Conservation (phyloP, 1,284 basidiomycete species). For the Neotropicomus parvogracilis region DNA sequence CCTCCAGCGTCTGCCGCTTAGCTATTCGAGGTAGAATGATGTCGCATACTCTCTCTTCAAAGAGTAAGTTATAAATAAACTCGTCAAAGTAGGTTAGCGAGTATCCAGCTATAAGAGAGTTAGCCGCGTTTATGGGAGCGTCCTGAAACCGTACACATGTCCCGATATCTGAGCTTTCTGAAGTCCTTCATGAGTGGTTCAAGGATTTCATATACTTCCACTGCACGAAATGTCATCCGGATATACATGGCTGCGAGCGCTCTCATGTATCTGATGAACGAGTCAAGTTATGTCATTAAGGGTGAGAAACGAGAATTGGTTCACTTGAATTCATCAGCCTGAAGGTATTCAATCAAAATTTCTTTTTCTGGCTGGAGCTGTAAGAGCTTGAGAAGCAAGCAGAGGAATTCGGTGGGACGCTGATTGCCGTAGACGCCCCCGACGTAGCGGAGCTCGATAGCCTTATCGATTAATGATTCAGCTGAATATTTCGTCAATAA, state of each 20-base stretch:
- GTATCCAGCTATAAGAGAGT: constrained; percentile 62
- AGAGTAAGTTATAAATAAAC: constrained; percentile 83
- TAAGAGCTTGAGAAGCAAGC: constrained; percentile 87
- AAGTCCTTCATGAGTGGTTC: constrained; percentile 95
- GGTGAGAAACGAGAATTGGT: constrained; percentile 30
- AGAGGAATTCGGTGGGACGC: constrained; percentile 88
- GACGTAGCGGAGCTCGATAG: constrained; percentile 77
- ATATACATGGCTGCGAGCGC: constrained; percentile 94
- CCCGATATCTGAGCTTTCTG: constrained; percentile 80
- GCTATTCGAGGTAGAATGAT: constrained; percentile 91
- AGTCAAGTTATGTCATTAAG: constrained; percentile 2
- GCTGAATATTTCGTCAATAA: constrained; percentile 45
- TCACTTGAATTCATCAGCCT: constrained; percentile 96
- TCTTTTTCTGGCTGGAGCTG: constrained; percentile 98
- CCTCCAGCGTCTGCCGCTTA: constrained; percentile 85
- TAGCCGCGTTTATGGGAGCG: constrained; percentile 1
- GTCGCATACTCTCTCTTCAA: constrained; percentile 92
- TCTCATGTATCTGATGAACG: constrained; percentile 72
- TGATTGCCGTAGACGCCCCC: constrained; percentile 95
- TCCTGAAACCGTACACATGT: constrained; percentile 59
- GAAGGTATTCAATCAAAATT: constrained; percentile 91
- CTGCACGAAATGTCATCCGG: constrained; percentile 87
- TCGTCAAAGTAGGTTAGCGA: constrained; percentile 88
- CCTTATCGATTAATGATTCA: constrained; percentile 90
- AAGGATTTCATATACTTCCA: constrained; percentile 89